These are phyloP conservation scores for Terfezia claveryi DNA, from an alignment of 495 filamentous ascomycete genomes.

Conservation along the genomic window DNA sequence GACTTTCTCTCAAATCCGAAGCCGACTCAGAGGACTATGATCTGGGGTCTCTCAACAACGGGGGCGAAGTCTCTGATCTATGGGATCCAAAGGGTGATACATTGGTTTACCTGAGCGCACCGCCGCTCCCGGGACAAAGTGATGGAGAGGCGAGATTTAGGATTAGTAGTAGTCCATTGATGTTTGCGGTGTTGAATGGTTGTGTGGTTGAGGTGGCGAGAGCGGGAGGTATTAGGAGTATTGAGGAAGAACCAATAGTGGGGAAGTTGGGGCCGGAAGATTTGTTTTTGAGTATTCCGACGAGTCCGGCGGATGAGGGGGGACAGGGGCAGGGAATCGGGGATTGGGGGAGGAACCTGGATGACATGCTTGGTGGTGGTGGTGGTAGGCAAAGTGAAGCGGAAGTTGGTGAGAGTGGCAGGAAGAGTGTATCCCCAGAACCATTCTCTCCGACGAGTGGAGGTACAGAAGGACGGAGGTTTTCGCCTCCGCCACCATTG, in stretches of 20 bases:
- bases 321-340: too few relatives aligned
- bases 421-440: background rate
- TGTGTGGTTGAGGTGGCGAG: background rate
- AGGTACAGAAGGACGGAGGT: too few relatives aligned
- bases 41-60: too few relatives aligned
- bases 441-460: background rate
- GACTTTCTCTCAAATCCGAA: too few relatives aligned
- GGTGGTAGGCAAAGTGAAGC: too few relatives aligned
- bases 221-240: background rate
- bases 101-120: conserved; percentile 62
- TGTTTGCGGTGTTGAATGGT: conserved; percentile 35
- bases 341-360: too few relatives aligned
- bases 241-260: background rate
- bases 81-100: conserved; percentile 74
- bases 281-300: conserved; percentile 20
- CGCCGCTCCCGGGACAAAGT: conserved; percentile 42
- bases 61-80: conserved; percentile 48
- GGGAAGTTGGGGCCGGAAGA: background rate
- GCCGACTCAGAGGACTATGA: too few relatives aligned
- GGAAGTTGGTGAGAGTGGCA: too few relatives aligned
- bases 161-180: conserved; percentile 40
- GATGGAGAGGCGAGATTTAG: conserved; percentile 55
- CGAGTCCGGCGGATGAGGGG: background rate
- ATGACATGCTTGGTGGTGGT: too few relatives aligned
- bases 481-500: too few relatives aligned